phyloP scores from a whole-genome alignment of 1,139 yeast species.

The Lodderomyces margitis region DNA sequence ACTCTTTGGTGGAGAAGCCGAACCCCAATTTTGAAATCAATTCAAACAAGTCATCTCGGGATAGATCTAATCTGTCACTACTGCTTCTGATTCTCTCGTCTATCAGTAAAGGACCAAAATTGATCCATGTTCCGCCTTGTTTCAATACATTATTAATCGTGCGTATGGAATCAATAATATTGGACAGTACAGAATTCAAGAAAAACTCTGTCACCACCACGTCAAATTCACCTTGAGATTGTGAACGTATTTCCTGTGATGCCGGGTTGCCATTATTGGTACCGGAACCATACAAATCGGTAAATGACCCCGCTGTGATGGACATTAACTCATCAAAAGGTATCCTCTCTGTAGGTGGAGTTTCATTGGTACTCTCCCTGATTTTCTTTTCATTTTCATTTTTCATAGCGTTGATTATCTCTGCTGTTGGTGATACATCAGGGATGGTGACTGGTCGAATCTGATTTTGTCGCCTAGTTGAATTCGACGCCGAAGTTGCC shows the following conservation, averaged over 20 bases:
- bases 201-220: slow-evolving; percentile 72
- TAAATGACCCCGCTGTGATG: slow-evolving; percentile 79
- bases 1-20: slow-evolving; percentile 37
- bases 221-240: slow-evolving; percentile 35
- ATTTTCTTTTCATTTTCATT: slow-evolving; percentile 17
- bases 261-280: background rate
- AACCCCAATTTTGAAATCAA: slow-evolving; percentile 56
- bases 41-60: slow-evolving; percentile 56
- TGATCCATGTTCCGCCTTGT: slow-evolving; percentile 69
- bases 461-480: slow-evolving; percentile 44
- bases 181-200: slow-evolving; percentile 68
- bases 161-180: slow-evolving; percentile 66
- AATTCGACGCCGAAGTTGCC: slow-evolving; percentile 47
- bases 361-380: background rate
- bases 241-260: slow-evolving; percentile 17
- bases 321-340: slow-evolving; percentile 60
- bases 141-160: slow-evolving; percentile 54
- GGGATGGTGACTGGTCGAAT: slow-evolving; percentile 53
- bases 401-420: slow-evolving; percentile 22
- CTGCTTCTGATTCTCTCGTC: slow-evolving; percentile 29
- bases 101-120: slow-evolving; percentile 78
- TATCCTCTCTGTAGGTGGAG: too few species aligned
- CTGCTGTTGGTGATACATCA: slow-evolving; percentile 43
- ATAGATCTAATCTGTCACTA: slow-evolving; percentile 60
- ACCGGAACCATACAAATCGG: slow-evolving; percentile 66